A percentile compares a stretch with the other conserved stretches of the same genome.
phyloP scores from a whole-genome alignment of 2,329 filamentous ascomycete species.

The Cladophialophora exuberans region DNA sequence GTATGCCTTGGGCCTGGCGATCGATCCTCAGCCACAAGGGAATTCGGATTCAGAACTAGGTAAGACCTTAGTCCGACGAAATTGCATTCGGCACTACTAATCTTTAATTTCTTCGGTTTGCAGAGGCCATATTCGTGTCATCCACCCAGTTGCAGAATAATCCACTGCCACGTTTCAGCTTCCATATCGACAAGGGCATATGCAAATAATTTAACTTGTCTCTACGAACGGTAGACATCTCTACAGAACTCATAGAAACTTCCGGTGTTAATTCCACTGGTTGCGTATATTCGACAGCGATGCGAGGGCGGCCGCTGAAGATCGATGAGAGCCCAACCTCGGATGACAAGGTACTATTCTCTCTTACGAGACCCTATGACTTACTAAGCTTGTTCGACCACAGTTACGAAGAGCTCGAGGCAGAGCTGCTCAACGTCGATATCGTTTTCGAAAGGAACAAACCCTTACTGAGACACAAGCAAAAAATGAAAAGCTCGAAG shows the following conservation, averaged over 20 bases:
- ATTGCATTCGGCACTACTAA: no score
- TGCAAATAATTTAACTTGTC: no score
- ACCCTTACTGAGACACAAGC: not conserved
- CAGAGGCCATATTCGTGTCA: no score
- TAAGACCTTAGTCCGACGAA: no score
- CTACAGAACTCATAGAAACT: not conserved
- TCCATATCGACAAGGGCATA: no score
- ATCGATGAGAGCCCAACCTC: not conserved
- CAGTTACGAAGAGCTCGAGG: constrained; percentile 7
- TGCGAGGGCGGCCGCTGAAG: constrained; percentile 7
- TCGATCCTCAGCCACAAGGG: no score
- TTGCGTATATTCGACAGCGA: not conserved
- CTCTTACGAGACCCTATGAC: not conserved
- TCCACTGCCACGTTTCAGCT: no score
- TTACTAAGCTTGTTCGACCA: not conserved
- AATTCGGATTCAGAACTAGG: no score
- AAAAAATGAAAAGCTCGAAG: not conserved
- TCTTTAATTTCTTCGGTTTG: no score
- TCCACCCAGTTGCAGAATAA: no score
- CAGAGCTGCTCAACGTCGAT: constrained; percentile 6
- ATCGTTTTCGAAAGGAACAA: constrained; percentile 3
- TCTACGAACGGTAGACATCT: no score
- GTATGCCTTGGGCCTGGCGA: no score
- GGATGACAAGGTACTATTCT: constrained; percentile 2
- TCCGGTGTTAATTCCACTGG: not conserved